A percentile compares a stretch with the other conserved stretches of the same genome.
These are phyloP conservation scores for Pleurotus salmoneostramineus DNA, from an alignment of 768 basidiomycete species.

Conservation along the genomic window DNA sequence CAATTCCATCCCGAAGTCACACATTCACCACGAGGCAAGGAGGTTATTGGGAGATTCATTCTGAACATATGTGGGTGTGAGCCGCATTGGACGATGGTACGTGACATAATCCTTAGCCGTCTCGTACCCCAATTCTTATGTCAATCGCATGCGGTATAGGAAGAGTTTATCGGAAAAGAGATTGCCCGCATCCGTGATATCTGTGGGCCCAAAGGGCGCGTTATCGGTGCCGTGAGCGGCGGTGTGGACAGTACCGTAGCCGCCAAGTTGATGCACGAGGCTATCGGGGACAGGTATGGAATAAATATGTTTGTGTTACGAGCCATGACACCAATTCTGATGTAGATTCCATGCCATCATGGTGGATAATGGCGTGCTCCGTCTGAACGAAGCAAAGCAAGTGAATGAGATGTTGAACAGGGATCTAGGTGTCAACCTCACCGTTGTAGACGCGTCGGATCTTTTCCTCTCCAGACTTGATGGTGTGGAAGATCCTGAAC, in stretches of 20 bases:
- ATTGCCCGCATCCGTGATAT: constrained; percentile 91
- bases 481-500: constrained; percentile 92
- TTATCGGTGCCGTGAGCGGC: constrained; percentile 96
- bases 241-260: constrained; percentile 98
- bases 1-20: constrained; percentile 99
- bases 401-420: constrained; percentile 91
- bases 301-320: background rate
- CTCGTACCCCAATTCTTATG: constrained; percentile 2
- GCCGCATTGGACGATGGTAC: constrained; percentile 91
- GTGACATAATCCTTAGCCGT: constrained; percentile 9
- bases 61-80: constrained; percentile 79
- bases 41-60: constrained; percentile 84
- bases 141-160: constrained; percentile 39
- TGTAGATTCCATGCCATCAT: constrained; percentile 96
- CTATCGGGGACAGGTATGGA: constrained; percentile 89
- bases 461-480: constrained; percentile 87
- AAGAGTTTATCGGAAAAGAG: constrained; percentile 97
- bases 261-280: constrained; percentile 99
- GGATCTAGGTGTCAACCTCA: constrained; percentile 93
- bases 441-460: constrained; percentile 93
- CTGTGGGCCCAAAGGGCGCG: constrained; percentile 90
- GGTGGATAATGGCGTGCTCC: constrained; percentile 98
- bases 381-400: constrained; percentile 85
- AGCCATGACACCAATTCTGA: constrained; percentile 7
- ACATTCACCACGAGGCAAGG: constrained; percentile 85